phyloP scores from a whole-genome alignment of 352 stramenopile species.

The Labyrinthula sp. region DNA sequence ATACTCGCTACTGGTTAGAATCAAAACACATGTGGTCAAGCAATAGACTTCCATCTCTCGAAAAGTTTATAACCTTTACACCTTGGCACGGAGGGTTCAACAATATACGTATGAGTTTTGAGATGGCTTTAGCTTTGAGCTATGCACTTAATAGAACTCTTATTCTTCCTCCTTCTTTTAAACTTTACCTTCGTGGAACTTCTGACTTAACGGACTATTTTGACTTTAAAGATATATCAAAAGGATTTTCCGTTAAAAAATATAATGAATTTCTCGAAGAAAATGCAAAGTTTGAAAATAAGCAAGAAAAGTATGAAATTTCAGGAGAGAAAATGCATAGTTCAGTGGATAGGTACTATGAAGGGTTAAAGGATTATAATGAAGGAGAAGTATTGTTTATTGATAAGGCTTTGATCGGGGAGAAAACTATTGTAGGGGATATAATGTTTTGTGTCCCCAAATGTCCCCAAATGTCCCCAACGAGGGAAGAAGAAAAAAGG shows the following conservation, averaged over 20 bases:
- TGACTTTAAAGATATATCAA: constrained; percentile 18
- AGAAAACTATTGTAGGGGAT: constrained; percentile 14
- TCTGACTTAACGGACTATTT: constrained; percentile 21
- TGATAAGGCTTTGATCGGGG: not conserved
- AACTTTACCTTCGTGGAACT: constrained; percentile 24
- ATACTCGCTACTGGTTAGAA: constrained; percentile 26
- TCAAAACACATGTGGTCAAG: constrained; percentile 3
- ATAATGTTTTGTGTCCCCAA: constrained; percentile 23
- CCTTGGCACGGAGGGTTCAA: constrained; percentile 25
- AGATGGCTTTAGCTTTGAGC: constrained; percentile 21
- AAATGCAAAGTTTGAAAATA: constrained; percentile 17
- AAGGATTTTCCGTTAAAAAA: constrained; percentile 7
- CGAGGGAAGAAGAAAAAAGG: not conserved
- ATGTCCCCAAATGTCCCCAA: not conserved
- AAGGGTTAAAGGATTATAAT: constrained; percentile 4
- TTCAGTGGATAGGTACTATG: constrained; percentile 12
- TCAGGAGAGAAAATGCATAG: constrained; percentile 1
- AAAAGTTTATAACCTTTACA: constrained; percentile 20
- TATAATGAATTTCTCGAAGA: constrained; percentile 29
- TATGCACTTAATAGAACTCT: constrained; percentile 14
- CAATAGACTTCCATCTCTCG: constrained; percentile 4
- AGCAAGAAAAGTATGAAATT: constrained; percentile 3
- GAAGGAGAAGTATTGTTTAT: constrained; percentile 8
- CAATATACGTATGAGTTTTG: constrained; percentile 28
- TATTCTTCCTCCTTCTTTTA: constrained; percentile 10